phyloP scores from a whole-genome alignment of 2,329 filamentous ascomycete genomes.

The Biscogniauxia mediterranea region DNA sequence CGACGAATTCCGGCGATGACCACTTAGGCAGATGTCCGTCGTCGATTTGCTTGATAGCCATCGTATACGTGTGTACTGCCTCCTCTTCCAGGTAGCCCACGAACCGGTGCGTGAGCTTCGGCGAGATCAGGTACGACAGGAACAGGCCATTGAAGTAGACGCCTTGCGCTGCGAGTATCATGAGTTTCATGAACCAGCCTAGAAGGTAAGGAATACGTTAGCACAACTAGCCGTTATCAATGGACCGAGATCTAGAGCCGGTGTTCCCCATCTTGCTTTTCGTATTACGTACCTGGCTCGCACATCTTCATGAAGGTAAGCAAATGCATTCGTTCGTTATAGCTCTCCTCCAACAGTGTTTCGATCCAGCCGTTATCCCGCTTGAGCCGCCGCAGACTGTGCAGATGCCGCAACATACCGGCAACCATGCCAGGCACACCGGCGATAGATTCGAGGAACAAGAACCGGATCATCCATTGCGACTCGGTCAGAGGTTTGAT shows the following conservation, averaged over 20 bases:
- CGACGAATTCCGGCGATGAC: slow-evolving; percentile 65
- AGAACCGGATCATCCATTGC: slow-evolving; percentile 86
- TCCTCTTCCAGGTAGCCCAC: slow-evolving; percentile 98
- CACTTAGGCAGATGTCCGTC: slow-evolving; percentile 80
- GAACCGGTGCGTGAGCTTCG: slow-evolving; percentile 88
- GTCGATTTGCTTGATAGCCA: slow-evolving; percentile 84
- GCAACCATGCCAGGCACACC: slow-evolving; percentile 97
- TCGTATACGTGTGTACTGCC: slow-evolving; percentile 91
- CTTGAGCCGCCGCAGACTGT: slow-evolving; percentile 80
- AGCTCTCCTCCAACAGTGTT: slow-evolving; percentile 83
- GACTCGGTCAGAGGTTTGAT: slow-evolving; percentile 70
- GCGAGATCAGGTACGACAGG: slow-evolving; percentile 80
- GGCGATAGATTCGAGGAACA: slow-evolving; percentile 93
- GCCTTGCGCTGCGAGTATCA: slow-evolving; percentile 90
- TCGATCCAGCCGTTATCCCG: slow-evolving; percentile 97
- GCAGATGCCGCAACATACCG: slow-evolving; percentile 87
- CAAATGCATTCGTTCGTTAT: slow-evolving; percentile 92
- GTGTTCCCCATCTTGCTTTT: neutral
- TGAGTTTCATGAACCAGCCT: slow-evolving; percentile 84
- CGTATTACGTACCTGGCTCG: slow-evolving; percentile 55
- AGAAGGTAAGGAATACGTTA: slow-evolving; percentile 26
- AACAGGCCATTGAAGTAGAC: slow-evolving; percentile 97
- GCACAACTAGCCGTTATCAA: neutral
- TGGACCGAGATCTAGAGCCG: neutral
- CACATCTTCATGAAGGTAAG: slow-evolving; percentile 91